A percentile compares a stretch with the other conserved stretches of the same genome.
Evolutionary conservation across 164 flowering plant genomes (phyloP).

Genomic region (Berberis thunbergii): DNA sequence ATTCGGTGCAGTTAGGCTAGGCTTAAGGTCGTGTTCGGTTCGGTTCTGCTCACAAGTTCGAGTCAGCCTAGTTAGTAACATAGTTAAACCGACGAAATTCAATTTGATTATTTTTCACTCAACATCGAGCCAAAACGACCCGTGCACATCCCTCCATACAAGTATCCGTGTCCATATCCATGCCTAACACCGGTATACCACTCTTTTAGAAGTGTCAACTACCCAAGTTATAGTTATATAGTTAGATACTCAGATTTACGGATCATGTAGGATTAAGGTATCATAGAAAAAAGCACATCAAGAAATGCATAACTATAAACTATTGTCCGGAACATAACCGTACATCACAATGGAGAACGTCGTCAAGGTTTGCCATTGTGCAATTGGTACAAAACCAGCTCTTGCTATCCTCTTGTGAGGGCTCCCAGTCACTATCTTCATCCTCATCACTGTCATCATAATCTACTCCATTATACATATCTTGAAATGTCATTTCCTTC

Average conservation of each 20-base stretch:
- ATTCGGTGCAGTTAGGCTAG: too few relatives aligned
- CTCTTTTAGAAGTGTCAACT: not conserved
- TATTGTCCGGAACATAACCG: conserved; percentile 15
- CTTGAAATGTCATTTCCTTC: conserved; percentile 56
- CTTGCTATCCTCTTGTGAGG: conserved; percentile 24
- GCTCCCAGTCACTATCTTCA: conserved; percentile 95
- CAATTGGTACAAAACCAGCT: conserved; percentile 93
- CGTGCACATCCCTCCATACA: too few relatives aligned
- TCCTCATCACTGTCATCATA: conserved; percentile 46
- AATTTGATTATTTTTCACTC: too few relatives aligned
- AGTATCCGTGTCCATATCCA: not conserved
- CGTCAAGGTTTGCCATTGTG: conserved; percentile 68
- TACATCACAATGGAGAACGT: conserved; percentile 65
- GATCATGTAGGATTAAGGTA: not conserved
- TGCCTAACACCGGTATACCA: not conserved
- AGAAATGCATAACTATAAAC: not conserved
- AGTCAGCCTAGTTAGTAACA: too few relatives aligned
- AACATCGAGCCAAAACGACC: too few relatives aligned
- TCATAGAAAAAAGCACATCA: not conserved
- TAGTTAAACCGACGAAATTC: too few relatives aligned
- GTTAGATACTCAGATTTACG: not conserved
- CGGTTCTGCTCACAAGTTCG: too few relatives aligned
- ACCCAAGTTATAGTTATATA: too few relatives aligned
- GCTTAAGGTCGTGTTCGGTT: too few relatives aligned
- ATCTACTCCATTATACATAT: conserved; percentile 35